Percentiles rank a stretch among this genome's conserved stretches.
These are phyloP conservation scores for Cutaneotrichosporon spelunceum DNA, from an alignment of 1,284 basidiomycete species.

Conservation along the genomic window DNA sequence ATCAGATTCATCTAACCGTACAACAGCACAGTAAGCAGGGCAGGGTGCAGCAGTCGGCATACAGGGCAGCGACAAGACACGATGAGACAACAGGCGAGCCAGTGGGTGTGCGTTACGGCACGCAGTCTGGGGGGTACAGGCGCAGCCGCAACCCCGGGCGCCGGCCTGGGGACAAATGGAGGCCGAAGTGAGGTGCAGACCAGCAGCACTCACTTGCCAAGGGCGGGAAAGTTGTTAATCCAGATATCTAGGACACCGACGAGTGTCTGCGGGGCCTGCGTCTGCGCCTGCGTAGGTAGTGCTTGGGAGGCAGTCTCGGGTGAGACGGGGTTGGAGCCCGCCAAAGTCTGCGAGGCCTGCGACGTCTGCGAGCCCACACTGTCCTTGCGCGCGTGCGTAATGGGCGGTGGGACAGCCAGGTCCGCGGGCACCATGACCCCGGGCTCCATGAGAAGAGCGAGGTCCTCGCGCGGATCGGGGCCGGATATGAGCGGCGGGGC, in stretches of 20 bases:
- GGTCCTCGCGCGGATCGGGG: slow-evolving; percentile 38
- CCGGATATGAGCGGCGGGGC: slow-evolving; percentile 40
- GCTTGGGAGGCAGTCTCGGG: not conserved
- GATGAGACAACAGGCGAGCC: not conserved
- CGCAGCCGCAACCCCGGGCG: not conserved
- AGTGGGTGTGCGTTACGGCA: no score
- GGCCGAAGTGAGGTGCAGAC: not conserved
- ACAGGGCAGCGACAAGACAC: no score
- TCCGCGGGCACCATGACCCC: slow-evolving; percentile 23
- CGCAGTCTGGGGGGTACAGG: not conserved
- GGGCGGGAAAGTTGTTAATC: slow-evolving; percentile 26
- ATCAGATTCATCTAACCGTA: not conserved
- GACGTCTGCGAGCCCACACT: not conserved
- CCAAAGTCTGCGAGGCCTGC: not conserved
- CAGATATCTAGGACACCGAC: slow-evolving; percentile 40
- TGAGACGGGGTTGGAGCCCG: not conserved
- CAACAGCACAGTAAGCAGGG: not conserved
- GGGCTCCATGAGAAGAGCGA: slow-evolving; percentile 35
- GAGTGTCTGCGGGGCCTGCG: slow-evolving; percentile 20
- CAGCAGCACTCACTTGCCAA: not conserved
- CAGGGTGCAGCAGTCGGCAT: not conserved
- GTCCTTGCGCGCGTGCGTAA: not conserved
- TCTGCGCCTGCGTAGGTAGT: not conserved
- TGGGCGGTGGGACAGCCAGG: not conserved
- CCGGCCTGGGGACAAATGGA: no score